These are phyloP conservation scores for Bauhinia variegata DNA, from an alignment of 306 rosid species.

Conservation along the genomic window DNA sequence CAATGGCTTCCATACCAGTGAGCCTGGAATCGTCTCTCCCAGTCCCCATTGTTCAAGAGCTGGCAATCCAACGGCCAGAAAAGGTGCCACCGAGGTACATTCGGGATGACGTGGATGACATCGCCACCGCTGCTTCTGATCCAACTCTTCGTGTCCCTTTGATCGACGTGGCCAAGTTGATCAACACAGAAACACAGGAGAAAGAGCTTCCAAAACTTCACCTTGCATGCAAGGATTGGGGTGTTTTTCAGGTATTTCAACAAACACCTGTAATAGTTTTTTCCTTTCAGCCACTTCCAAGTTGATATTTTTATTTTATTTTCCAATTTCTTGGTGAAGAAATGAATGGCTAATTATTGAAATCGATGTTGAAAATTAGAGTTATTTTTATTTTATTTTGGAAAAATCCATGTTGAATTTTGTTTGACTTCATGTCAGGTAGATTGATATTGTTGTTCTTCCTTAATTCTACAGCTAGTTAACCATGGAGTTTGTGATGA, in stretches of 20 bases:
- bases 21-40: constrained; percentile 43
- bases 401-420: no score
- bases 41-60: constrained; percentile 55
- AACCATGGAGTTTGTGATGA: constrained; percentile 43
- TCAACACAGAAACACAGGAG: constrained; percentile 35
- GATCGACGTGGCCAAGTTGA: constrained; percentile 46
- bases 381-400: no score
- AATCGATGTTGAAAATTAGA: no score
- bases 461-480: constrained; percentile 36
- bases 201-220: constrained; percentile 47
- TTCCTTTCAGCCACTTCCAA: not conserved
- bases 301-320: no score
- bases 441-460: not conserved
- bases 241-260: constrained; percentile 53
- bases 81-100: constrained; percentile 46
- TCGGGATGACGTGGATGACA: constrained; percentile 36
- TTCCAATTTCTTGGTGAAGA: no score
- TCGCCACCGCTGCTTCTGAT: constrained; percentile 33
- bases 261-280: not conserved
- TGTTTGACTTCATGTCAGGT: no score
- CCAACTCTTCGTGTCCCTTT: constrained; percentile 40
- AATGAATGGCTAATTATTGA: no score
- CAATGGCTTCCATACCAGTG: constrained; percentile 18
- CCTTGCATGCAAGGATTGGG: constrained; percentile 50
- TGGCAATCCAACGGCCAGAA: constrained; percentile 31